Evolutionary conservation across 768 basidiomycete species (phyloP), one percentile per base, ranked within the genome.

Genomic region (Tylopilus plumbeoviolaceoides): DNA sequence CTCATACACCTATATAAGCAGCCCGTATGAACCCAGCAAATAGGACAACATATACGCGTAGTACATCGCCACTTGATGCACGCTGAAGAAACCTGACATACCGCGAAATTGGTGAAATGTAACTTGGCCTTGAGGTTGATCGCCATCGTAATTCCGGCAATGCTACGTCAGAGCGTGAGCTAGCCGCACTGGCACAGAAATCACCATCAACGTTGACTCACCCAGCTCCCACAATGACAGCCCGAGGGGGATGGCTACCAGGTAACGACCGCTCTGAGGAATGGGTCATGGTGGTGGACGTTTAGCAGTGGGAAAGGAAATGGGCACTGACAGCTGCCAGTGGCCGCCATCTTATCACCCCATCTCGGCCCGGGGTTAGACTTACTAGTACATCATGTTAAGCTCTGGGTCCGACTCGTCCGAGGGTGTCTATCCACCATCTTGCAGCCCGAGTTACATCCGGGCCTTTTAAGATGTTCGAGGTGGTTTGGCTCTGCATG

Each of bases 71-170:
- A 42, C 21, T 21, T 41, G 20, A 66, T 73, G 40, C 40, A 41
- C 40, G 21, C 40, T 23, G 40, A 17, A 39, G 39, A 11, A 7
- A 33, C n/a, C 20, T 39, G 39, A 39, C 39, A 46, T 57, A 79
- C 79, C 47, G 73, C 75, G 53, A 82, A 82, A 59, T 79, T 75
- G 27, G 75, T 66, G 57, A 73, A 79, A 44, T 39, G 23, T 21
- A 46, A 14, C 9, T 50, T 39, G 17, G 33, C 38, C 38, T 44
- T 35, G 47, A 55, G 53, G 35, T 46, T 36, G 35, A 47, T 46
- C 41, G 55, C 36, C 23, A 33, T 44, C 36, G 48, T 31, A 36
- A 51, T 51, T 38, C 44, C 23, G 48, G 17, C 33, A 33, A 33
- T 33, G 14, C 33, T 33, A 15, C 33, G 14, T 14, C 12, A 38